phyloP scores from a whole-genome alignment of 73 alveolate genomes.

The Loxodes magnus region DNA sequence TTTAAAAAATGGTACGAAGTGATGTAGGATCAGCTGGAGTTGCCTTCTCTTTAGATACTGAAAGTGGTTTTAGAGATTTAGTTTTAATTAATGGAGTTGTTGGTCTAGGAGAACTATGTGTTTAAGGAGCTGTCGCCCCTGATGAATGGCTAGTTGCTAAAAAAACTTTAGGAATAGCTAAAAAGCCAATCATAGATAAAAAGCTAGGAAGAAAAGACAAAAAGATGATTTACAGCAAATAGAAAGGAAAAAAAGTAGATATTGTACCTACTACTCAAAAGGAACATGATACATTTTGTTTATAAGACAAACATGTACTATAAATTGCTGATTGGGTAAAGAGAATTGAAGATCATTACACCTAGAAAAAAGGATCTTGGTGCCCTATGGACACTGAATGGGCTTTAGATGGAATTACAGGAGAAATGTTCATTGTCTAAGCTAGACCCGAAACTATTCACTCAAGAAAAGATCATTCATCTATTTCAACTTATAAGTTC shows the following conservation, averaged over 20 bases:
- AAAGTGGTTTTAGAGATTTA: conserved; percentile 26
- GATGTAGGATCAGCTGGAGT: conserved; percentile 28
- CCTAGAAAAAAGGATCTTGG: not conserved
- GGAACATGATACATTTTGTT: too few species aligned
- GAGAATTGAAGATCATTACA: not conserved
- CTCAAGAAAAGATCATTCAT: conserved; percentile 18
- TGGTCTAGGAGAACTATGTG: conserved; percentile 24
- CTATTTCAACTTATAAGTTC: too few species aligned
- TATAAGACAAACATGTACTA: too few species aligned
- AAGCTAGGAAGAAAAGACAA: conserved; percentile 20
- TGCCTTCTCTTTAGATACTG: conserved; percentile 24
- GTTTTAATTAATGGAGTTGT: conserved; percentile 17
- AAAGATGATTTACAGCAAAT: conserved; percentile 18
- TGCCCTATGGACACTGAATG: conserved; percentile 7
- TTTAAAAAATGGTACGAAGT: conserved; percentile 32
- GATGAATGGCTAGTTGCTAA: conserved; percentile 26
- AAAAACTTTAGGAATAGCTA: conserved; percentile 21
- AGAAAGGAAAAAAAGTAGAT: too few species aligned
- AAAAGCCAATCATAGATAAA: conserved; percentile 15
- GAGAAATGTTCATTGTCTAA: conserved; percentile 22
- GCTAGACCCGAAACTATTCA: conserved; percentile 23
- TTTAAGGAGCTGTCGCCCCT: conserved; percentile 25
- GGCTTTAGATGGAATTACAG: conserved; percentile 24
- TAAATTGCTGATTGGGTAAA: too few species aligned
- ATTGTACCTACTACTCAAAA: too few species aligned